Evolutionary conservation across 2,329 filamentous ascomycete genomes (phyloP), one percentile per base, ranked within the genome.

Genomic region (Thermomyces lanuginosus): DNA sequence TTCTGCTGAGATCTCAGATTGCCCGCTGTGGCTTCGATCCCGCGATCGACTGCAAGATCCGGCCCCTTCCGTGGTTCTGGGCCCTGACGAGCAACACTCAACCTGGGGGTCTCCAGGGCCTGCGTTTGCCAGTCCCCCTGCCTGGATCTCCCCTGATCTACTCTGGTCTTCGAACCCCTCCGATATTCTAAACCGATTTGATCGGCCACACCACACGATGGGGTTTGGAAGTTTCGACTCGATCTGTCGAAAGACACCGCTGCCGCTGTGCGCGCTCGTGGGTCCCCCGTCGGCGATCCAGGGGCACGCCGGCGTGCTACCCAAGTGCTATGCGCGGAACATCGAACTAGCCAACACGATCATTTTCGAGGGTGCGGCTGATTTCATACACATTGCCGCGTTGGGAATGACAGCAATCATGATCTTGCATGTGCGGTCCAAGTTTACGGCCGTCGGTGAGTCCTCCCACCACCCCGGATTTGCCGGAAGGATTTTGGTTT

Each of bases 341-440:
- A 86, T 98, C 53, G 84, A 93, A 56, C 58, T 95, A 40, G 89
- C 84, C 41, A 98, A 98, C 60, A 98, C 89, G 21, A 86, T 95
- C 59, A 98, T 98, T 47, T 98, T 98, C 52, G 75, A 95, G 58
- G 81, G 76, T 47, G 89, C 84, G 15, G 74, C 83, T 12, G 81
- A 80, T 35, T 83, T 86, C 47, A 80, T 89, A 59, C 89, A 98
- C 55, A 95, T 98, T 40, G 61, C 78, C 31, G 81, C 86, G 8
- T 63, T 98, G 33, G 62, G 74, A 42, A 93, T 98, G 86, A 91
- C 83, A 3, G 78, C 86, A 6, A 76, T 92, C 45, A 98, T 98
- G 89, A 83, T 98, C 35, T 65, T 98, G 37, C 89, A 98, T 54
- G 80, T 98, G 36, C 72, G 89, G 43, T 86, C 81, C 44, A 98